phyloP scores from a whole-genome alignment of 2,329 filamentous ascomycete genomes.

The Aspergillus fumigatus region DNA sequence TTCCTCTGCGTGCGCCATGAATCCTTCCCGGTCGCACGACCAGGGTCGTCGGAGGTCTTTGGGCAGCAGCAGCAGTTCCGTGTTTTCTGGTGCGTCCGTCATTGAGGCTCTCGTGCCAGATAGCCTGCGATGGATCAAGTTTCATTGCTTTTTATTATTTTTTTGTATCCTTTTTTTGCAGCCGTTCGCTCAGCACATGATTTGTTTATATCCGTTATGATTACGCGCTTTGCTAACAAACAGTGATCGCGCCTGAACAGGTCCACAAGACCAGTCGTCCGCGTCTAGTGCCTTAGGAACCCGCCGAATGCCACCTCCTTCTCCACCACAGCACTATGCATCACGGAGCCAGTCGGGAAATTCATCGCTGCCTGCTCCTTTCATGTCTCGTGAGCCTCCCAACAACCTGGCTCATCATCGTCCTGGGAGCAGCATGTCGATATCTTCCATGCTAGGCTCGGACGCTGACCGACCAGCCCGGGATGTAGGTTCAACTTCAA shows the following conservation, averaged over 20 bases:
- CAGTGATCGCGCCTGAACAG: constrained; percentile 11
- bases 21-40: constrained; percentile 30
- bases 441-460: constrained; percentile 65
- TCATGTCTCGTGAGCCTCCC: constrained; percentile 52
- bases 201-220: background rate
- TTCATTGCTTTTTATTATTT: background rate
- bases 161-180: background rate
- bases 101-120: constrained; percentile 1
- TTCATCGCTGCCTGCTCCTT: constrained; percentile 35
- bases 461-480: constrained; percentile 46
- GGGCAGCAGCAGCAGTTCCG: constrained; percentile 34
- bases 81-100: constrained; percentile 29
- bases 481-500: constrained; percentile 42
- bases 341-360: constrained; percentile 39
- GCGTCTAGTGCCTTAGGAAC: constrained; percentile 30
- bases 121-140: background rate
- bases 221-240: constrained; percentile 11
- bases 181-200: background rate
- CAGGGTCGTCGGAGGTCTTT: constrained; percentile 32
- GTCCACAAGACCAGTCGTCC: constrained; percentile 28
- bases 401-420: constrained; percentile 50
- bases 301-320: constrained; percentile 49
- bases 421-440: constrained; percentile 65
- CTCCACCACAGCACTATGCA: constrained; percentile 46
- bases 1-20: constrained; percentile 30